These are phyloP conservation scores for Phytophthora aleatoria DNA, from an alignment of 352 stramenopile genomes.

Conservation along the genomic window DNA sequence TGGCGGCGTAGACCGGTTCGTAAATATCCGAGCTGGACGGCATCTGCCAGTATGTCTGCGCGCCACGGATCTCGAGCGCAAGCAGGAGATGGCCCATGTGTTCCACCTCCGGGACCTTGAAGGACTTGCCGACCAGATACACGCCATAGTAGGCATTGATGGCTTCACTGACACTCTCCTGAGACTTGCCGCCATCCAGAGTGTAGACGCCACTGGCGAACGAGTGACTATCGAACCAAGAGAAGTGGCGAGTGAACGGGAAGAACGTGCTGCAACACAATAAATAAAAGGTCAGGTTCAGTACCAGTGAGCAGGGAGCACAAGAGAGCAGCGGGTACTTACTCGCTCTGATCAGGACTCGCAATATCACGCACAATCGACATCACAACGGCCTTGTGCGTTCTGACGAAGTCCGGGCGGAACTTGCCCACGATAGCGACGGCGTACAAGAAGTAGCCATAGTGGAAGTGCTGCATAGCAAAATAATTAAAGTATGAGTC, in stretches of 20 bases:
- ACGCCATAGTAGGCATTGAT: conserved; percentile 98
- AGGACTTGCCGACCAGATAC: conserved; percentile 90
- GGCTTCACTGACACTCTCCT: conserved; percentile 97
- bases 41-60: conserved; percentile 97
- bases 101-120: conserved; percentile 68
- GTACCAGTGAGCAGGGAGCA: not conserved
- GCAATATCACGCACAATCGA: conserved; percentile 82
- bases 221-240: conserved; percentile 97
- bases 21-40: conserved; percentile 60
- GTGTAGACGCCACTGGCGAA: conserved; percentile 96
- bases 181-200: conserved; percentile 94
- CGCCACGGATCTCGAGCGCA: conserved; percentile 93
- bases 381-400: conserved; percentile 77
- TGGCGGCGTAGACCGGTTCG: conserved; percentile 69
- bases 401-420: conserved; percentile 67
- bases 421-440: conserved; percentile 83
- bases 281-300: conserved; percentile 8
- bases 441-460: conserved; percentile 93
- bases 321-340: conserved; percentile 22
- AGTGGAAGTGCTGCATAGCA: conserved; percentile 94
- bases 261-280: conserved; percentile 72
- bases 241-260: conserved; percentile 94
- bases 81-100: conserved; percentile 93
- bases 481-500: conserved; percentile 11
- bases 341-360: conserved; percentile 67